Evolutionary conservation across 179 eudicot species (phyloP).

Genomic region (Camellia oleifera): DNA sequence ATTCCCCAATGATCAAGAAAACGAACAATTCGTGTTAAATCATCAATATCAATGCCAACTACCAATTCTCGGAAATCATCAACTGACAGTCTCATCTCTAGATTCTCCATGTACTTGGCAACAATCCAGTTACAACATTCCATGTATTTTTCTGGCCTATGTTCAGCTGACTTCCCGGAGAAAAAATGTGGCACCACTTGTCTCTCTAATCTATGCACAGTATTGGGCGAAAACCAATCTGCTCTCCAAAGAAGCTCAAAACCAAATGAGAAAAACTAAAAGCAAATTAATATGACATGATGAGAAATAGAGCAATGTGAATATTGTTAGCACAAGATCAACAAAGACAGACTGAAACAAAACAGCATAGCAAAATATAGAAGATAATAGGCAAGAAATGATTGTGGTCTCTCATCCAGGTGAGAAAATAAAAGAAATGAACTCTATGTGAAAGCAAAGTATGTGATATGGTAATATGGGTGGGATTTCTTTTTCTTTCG

Average conservation of each 20-base stretch:
- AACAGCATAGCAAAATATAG: background rate
- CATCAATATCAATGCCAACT: slow-evolving; percentile 56
- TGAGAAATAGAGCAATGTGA: background rate
- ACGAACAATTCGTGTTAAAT: slow-evolving; percentile 64
- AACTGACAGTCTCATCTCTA: slow-evolving; percentile 61
- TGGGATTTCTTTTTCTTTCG: no score
- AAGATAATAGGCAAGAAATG: no score
- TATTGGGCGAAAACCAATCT: slow-evolving; percentile 90
- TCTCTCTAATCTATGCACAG: slow-evolving; percentile 84
- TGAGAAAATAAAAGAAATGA: no score
- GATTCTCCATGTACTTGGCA: slow-evolving; percentile 72
- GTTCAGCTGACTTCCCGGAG: slow-evolving; percentile 70
- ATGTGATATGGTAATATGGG: no score
- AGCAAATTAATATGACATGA: background rate
- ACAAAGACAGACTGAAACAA: background rate
- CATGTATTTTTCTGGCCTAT: slow-evolving; percentile 84
- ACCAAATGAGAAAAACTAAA: slow-evolving; percentile 8
- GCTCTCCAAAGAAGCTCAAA: slow-evolving; percentile 21
- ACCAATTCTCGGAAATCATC: slow-evolving; percentile 57
- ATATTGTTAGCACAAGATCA: background rate
- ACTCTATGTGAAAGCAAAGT: no score
- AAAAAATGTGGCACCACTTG: slow-evolving; percentile 88
- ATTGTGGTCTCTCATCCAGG: no score
- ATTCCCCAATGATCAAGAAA: slow-evolving; percentile 97
- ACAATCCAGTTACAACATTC: slow-evolving; percentile 65